phyloP scores from a whole-genome alignment of 495 filamentous ascomycete genomes.

The Cercophora sp. region DNA sequence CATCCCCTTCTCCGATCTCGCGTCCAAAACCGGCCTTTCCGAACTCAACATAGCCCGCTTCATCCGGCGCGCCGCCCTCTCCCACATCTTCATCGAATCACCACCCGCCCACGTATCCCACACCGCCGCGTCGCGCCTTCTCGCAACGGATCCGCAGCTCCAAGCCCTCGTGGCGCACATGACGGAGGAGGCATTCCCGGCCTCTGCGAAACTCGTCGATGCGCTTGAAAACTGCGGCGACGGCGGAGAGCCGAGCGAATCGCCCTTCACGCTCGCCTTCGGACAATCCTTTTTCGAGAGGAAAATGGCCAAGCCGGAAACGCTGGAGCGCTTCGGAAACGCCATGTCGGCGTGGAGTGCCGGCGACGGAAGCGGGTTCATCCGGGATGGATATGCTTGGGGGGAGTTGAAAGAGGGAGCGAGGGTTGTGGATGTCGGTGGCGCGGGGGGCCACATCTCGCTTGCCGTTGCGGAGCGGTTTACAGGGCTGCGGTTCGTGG shows the following conservation, averaged over 20 bases:
- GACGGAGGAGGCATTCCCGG: background rate
- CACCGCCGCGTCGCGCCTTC: background rate
- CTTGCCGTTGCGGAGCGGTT: background rate
- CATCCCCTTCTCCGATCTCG: background rate
- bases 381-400: background rate
- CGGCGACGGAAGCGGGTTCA: background rate
- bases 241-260: background rate
- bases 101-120: background rate
- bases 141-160: background rate
- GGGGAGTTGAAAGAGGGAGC: background rate
- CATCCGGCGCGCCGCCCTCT: background rate
- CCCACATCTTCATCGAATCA: background rate
- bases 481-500: background rate
- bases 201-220: background rate
- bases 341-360: background rate
- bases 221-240: background rate
- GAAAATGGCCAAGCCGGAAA: background rate
- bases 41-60: background rate
- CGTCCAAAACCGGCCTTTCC: background rate
- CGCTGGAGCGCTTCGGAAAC: background rate
- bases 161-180: background rate
- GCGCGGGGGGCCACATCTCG: background rate
- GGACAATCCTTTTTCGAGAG: background rate
- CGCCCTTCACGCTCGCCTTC: background rate
- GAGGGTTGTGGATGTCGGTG: conserved; percentile 1